Evolutionary conservation across 352 stramenopile species (phyloP).

Genomic region (Globisporangium spinosum): DNA sequence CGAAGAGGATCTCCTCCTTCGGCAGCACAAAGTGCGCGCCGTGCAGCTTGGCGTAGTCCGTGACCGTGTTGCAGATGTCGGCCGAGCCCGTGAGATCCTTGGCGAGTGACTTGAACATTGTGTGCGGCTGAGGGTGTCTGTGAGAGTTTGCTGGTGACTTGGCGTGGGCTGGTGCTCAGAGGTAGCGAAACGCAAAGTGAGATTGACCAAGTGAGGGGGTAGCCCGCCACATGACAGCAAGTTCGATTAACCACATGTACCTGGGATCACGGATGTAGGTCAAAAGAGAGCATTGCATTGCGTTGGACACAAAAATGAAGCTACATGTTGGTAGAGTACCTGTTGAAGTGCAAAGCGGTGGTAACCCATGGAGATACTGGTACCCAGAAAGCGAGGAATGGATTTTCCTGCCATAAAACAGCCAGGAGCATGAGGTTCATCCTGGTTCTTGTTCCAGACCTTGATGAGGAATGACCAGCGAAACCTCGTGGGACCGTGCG

Average conservation of each 20-base stretch:
- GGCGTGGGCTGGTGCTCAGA: neutral
- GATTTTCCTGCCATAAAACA: conserved; percentile 9
- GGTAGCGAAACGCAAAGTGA: conserved; percentile 12
- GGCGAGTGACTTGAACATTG: conserved; percentile 45
- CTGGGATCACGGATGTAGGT: neutral
- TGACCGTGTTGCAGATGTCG: conserved; percentile 48
- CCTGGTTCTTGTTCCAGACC: too few relatives aligned
- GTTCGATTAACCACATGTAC: neutral
- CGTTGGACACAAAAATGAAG: conserved; percentile 1
- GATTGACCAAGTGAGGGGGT: neutral
- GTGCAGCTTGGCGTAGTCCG: conserved; percentile 43
- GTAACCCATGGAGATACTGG: neutral
- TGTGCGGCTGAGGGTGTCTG: neutral
- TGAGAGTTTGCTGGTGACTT: neutral
- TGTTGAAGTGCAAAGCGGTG: neutral
- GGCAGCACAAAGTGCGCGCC: conserved; percentile 47
- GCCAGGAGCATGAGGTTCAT: neutral
- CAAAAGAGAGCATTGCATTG: neutral
- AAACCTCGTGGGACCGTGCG: neutral
- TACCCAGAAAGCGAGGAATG: neutral
- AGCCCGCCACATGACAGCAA: neutral
- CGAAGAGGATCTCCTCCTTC: conserved; percentile 47
- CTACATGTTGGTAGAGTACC: neutral
- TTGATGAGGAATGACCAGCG: too few relatives aligned
- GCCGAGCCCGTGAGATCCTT: conserved; percentile 44